Base-by-base conservation (phyloP, 2,329 filamentous ascomycete species). In the Botryotinia convoluta region DNA sequence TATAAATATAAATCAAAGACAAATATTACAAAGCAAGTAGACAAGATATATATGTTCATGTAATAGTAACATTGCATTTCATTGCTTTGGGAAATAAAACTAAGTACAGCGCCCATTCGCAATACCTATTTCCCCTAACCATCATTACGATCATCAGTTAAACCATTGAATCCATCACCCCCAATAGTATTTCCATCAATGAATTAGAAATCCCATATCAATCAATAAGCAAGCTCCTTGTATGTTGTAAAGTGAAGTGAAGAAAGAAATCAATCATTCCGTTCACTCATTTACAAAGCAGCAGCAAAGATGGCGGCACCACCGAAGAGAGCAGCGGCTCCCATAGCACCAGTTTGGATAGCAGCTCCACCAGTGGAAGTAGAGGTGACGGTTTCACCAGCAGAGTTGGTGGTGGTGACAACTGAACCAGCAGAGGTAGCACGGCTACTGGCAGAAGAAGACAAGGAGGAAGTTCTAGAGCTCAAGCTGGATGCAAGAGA, bases 251-350 rank as follows among this genome's bases (percentile, higher is more conserved):
- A 57, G n/a, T 18, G 16, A 57, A 57, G n/a, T 18, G n/a, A 29
- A 57, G 48, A 65, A 68, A n/a, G 26, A 51, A 57, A 57, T 29
- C n/a, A 57, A 69, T 69, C 65, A 22, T 26, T 35, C n/a, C 51
- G 6, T 57, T 57, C 51, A 12, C 10, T 57, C 32, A 32, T 44
- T 60, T 79, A 80, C 74, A 80, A 64, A 71, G 77, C 77, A 51
- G 75, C 78, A 69, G 74, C 76, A 39, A 78, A 74, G n/a, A 78
- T 54, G 48, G 77, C 78, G 26, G 75, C 79, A 74, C 75, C 78
- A 72, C 79, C 79, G 32, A 80, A 79, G 1, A 80, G 73, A 71
- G 78, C 79, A 51, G 78, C 78, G 18, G 77, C 71, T 62, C 76
- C 79, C 42, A 80, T 75, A 62, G 78, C 79, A 73, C 74, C 79